Evolutionary conservation across 305 asterid species (phyloP), one percentile per base, ranked within the genome.

Genomic region (Solanum hybrid): DNA sequence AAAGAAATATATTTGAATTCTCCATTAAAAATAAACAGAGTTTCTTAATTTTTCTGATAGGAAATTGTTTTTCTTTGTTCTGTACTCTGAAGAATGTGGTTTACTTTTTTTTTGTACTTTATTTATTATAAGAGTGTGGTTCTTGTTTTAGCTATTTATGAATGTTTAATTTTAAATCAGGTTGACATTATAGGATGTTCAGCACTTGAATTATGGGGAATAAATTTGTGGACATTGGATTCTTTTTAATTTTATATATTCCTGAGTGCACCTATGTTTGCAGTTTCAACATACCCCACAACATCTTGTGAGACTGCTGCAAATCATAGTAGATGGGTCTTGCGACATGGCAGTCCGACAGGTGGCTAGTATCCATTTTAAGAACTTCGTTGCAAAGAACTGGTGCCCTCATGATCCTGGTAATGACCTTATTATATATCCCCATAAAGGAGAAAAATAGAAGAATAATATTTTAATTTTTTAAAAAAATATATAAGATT

Each of bases 251-350:
- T 15, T 84, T 90, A 20, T 88, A 13, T 72, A 57, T 32, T 84
- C 88, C 32, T 57, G 88, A 85, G 29, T 86, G 89, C 89, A 32
- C 33, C 78, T 33, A 12, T 86, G 51, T 61, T 80, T 94, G 94
- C 98, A 98, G 99, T 93, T 93, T 92, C 98, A 98, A 90, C 93
- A 89, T 91, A 93, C 97, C 13, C 99, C 98, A 10, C 99, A 95
- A 93, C 99, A 98, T 93, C 92, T 98, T 92, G 98, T 98, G 93
- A 98, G 99, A 94, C 93, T 98, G 92, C 91, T 98, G 95, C 99
- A 98, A 95, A 97, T 98, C 87, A 95, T 97, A 72, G 97, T 98
- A 1, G 99, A 96, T 87, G 98, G 92, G 76, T 95, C 92, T 75
- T 93, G 96, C 36, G 99, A 97, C 91, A 90, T 94, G 92, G 98